These are phyloP conservation scores for Castanea mollissima DNA, from an alignment of 306 rosid species.

Conservation along the genomic window DNA sequence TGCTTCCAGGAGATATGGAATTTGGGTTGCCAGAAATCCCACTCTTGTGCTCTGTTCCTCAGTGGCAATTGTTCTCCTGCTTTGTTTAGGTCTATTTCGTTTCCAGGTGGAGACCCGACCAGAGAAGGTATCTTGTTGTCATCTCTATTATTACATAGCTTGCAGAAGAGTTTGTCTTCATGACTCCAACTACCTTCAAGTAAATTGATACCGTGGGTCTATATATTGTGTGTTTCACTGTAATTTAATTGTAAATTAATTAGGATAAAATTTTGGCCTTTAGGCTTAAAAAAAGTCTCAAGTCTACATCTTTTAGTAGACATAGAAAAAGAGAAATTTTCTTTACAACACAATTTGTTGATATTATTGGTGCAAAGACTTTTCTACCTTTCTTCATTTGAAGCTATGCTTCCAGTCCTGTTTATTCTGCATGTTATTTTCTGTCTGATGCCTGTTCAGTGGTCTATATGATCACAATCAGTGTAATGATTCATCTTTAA, in stretches of 20 bases:
- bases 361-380: neutral
- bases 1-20: conserved; percentile 72
- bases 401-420: neutral
- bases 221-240: neutral
- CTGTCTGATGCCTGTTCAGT: neutral
- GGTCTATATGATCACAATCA: neutral
- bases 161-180: conserved; percentile 15
- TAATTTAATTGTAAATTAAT: neutral
- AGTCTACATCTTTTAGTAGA: neutral
- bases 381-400: neutral
- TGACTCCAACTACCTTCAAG: neutral
- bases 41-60: conserved; percentile 69
- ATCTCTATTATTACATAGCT: conserved; percentile 25
- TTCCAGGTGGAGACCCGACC: conserved; percentile 91
- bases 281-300: neutral
- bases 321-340: neutral
- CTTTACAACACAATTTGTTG: neutral
- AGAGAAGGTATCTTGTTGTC: conserved; percentile 63
- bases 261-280: neutral
- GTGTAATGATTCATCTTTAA: neutral
- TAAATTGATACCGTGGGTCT: neutral
- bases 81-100: conserved; percentile 71
- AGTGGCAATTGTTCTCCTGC: conserved; percentile 67
- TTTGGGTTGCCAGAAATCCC: conserved; percentile 85
- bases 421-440: neutral